Percentiles rank a stretch among this genome's conserved stretches.
These are phyloP conservation scores for Oehlia diaphana DNA, from an alignment of 192 early-diverging fungal species.

Conservation along the genomic window DNA sequence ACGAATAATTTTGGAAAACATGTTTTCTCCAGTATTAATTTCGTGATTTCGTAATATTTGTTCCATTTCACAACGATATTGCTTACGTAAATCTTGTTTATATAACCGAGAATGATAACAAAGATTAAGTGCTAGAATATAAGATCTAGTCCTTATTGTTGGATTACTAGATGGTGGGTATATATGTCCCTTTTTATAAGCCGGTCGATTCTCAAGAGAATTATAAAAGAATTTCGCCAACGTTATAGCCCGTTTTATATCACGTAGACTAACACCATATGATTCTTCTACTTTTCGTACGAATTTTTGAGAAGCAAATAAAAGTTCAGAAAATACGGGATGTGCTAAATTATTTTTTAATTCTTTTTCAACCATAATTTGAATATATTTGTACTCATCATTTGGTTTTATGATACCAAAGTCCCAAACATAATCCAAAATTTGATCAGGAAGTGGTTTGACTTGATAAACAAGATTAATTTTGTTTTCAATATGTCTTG, in stretches of 20 bases:
- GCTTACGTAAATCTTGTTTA: no score
- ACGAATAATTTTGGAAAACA: neutral
- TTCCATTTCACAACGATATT: neutral
- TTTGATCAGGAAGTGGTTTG: neutral
- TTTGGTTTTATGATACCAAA: no score
- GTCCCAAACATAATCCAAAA: constrained; percentile 1
- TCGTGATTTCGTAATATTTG: constrained; percentile 3
- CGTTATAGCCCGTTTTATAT: constrained; percentile 16
- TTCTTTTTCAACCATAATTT: no score
- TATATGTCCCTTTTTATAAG: no score
- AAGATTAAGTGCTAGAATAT: constrained; percentile 2
- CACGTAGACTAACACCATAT: constrained; percentile 20
- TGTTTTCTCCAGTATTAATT: neutral
- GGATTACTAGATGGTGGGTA: no score
- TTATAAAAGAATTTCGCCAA: no score
- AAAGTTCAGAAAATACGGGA: neutral
- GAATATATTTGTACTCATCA: neutral
- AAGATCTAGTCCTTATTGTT: neutral
- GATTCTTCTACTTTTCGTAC: constrained; percentile 17
- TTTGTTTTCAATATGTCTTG: neutral
- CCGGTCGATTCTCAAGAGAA: no score
- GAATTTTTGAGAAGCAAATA: constrained; percentile 21
- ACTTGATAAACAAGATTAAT: constrained; percentile 1
- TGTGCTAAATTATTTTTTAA: neutral
- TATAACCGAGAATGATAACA: no score